Evolutionary conservation across 306 rosid genomes (phyloP).

Genomic region (Cucumis cinereus): DNA sequence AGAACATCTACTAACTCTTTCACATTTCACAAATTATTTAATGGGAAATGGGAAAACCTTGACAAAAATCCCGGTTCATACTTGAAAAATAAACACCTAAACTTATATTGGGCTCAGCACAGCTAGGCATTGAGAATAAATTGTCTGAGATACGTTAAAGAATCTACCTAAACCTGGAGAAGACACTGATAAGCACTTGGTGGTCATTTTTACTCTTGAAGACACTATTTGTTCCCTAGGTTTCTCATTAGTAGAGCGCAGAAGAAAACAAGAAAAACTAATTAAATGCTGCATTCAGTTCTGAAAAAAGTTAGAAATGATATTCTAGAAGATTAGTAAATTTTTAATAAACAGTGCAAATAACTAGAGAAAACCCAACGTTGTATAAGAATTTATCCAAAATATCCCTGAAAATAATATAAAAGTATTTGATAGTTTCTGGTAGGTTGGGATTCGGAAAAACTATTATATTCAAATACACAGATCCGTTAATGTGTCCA

Average conservation of each 20-base stretch:
- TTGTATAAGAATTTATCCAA: not conserved
- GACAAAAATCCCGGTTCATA: not conserved
- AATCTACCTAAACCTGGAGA: not conserved
- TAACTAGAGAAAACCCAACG: not conserved
- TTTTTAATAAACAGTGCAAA: not conserved
- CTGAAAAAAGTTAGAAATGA: not conserved
- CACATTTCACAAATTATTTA: not conserved
- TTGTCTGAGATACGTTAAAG: not conserved
- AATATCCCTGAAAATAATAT: not conserved
- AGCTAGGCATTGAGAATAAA: not conserved
- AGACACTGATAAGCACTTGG: not conserved
- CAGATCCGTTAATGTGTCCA: not conserved
- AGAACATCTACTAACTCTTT: not conserved
- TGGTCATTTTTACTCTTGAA: not conserved
- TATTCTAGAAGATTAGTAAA: not conserved
- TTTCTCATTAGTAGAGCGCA: not conserved
- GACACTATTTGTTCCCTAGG: not conserved
- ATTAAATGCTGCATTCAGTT: not conserved
- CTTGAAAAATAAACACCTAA: not conserved
- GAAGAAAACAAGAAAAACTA: not conserved
- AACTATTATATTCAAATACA: not conserved
- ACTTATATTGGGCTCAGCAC: not conserved
- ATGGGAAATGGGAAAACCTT: not conserved
- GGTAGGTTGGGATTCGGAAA: not conserved
- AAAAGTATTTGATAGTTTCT: not conserved